Conservation (phyloP, 2,329 filamentous ascomycete species). For the Stemphylium vesicarium region DNA sequence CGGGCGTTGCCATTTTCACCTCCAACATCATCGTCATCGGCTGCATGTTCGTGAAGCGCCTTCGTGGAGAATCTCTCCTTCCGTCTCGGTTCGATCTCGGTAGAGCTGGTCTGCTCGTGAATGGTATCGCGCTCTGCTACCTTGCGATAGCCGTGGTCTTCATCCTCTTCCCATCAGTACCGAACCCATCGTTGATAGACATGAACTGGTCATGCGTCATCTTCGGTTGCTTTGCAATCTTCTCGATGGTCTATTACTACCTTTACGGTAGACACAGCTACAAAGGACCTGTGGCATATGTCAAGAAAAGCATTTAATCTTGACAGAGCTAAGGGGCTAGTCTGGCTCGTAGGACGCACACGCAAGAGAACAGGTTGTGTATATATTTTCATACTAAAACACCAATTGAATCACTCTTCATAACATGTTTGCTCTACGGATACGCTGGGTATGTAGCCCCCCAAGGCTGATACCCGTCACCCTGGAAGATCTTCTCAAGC, state of each 20-base stretch:
- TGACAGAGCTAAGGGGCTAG: too few relatives aligned
- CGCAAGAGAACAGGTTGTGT: too few relatives aligned
- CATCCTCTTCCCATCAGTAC: conserved; percentile 49
- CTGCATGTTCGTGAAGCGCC: conserved; percentile 53
- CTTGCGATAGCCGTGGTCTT: conserved; percentile 50
- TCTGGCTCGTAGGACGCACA: too few relatives aligned
- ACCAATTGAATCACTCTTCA: too few relatives aligned
- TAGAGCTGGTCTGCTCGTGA: conserved; percentile 49
- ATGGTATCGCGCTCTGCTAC: conserved; percentile 49
- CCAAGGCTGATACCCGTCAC: conserved; percentile 57
- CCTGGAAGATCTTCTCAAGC: conserved; percentile 55
- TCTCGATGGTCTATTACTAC: conserved; percentile 51
- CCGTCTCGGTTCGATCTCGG: conserved; percentile 54
- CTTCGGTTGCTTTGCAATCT: conserved; percentile 50
- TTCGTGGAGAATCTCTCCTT: conserved; percentile 51
- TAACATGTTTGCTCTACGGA: too few relatives aligned
- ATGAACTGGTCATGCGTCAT: conserved; percentile 56
- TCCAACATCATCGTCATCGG: conserved; percentile 49
- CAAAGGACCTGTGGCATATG: conserved; percentile 4
- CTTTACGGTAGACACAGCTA: conserved; percentile 49
- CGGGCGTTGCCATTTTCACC: conserved; percentile 2
- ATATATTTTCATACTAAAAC: too few relatives aligned
- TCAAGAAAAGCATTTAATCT: background rate
- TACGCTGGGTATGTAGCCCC: conserved; percentile 23
- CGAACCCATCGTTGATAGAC: conserved; percentile 13